Conservation (phyloP, 2,329 filamentous ascomycete genomes). For the Akanthomyces dipterigenus region DNA sequence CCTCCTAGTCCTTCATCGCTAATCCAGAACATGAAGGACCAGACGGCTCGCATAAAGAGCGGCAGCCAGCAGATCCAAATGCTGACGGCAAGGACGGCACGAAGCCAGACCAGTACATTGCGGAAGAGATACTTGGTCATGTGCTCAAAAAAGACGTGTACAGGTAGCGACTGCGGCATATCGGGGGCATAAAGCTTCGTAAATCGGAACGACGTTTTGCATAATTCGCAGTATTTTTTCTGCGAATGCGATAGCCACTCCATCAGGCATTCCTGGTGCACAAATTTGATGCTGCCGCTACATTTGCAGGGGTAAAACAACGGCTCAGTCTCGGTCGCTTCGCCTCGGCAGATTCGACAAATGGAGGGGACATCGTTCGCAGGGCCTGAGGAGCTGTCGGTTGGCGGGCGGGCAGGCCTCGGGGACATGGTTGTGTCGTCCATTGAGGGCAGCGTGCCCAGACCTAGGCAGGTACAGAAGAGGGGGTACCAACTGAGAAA, state of each 20-base stretch:
- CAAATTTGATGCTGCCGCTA: slow-evolving; percentile 96
- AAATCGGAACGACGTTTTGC: slow-evolving; percentile 97
- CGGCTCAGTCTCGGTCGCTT: slow-evolving; percentile 73
- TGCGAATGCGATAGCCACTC: slow-evolving; percentile 98
- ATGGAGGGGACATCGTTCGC: slow-evolving; percentile 55
- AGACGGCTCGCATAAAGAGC: slow-evolving; percentile 83
- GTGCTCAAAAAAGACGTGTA: slow-evolving; percentile 73
- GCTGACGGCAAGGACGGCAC: slow-evolving; percentile 68
- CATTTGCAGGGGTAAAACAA: slow-evolving; percentile 98
- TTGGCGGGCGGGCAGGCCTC: slow-evolving; percentile 20
- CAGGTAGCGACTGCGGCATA: slow-evolving; percentile 82
- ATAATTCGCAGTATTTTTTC: slow-evolving; percentile 98
- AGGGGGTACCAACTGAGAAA: too few species aligned
- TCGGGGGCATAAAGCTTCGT: slow-evolving; percentile 93
- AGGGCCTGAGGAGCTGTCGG: slow-evolving; percentile 18
- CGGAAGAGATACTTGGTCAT: slow-evolving; percentile 65
- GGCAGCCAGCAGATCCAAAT: slow-evolving; percentile 89
- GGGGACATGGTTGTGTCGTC: slow-evolving; percentile 20
- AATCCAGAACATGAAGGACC: slow-evolving; percentile 92
- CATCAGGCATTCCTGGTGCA: slow-evolving; percentile 97
- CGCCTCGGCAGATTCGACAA: slow-evolving; percentile 95
- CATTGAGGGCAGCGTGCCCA: slow-evolving; percentile 15
- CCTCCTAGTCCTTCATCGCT: slow-evolving; percentile 64
- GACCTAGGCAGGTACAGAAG: too few species aligned
- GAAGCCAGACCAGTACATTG: slow-evolving; percentile 69